These are phyloP conservation scores for Colletotrichum paranaense DNA, from an alignment of 2,329 filamentous ascomycete species.

Conservation along the genomic window DNA sequence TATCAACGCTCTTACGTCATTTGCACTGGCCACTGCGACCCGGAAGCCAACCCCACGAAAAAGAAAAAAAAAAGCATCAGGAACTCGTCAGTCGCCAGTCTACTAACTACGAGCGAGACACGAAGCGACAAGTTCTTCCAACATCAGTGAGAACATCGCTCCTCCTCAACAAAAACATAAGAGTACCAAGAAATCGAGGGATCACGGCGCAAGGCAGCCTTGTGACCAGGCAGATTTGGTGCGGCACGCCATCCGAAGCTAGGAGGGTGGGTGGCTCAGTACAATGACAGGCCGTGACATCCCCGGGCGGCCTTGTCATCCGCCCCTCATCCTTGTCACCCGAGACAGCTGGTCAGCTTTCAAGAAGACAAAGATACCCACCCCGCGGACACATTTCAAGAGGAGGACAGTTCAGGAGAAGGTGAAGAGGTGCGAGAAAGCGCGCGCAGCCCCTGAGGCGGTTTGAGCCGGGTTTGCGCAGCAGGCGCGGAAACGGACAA, in stretches of 20 bases:
- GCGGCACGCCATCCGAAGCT: conserved; percentile 33
- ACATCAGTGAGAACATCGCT: not conserved
- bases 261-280: conserved; percentile 29
- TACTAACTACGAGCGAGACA: conserved; percentile 16
- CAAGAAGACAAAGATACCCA: conserved; percentile 2
- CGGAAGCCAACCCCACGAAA: not conserved
- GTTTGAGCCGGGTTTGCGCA: not conserved
- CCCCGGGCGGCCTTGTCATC: conserved; percentile 24
- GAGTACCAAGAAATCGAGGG: not conserved
- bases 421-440: not conserved
- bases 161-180: conserved; percentile 13
- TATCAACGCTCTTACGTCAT: conserved; percentile 21
- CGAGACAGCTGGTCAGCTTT: conserved; percentile 24
- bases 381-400: not conserved
- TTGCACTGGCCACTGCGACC: not conserved
- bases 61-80: not conserved
- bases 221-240: conserved; percentile 34
- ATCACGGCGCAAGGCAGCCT: conserved; percentile 27
- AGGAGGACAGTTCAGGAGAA: not conserved
- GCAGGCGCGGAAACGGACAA: not conserved
- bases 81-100: not conserved
- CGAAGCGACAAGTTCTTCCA: not conserved
- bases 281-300: conserved; percentile 27
- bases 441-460: not conserved
- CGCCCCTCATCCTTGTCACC: conserved; percentile 22